Base-by-base conservation (phyloP, 1,139 yeast genomes). In the Debaryomyces sp. region DNA sequence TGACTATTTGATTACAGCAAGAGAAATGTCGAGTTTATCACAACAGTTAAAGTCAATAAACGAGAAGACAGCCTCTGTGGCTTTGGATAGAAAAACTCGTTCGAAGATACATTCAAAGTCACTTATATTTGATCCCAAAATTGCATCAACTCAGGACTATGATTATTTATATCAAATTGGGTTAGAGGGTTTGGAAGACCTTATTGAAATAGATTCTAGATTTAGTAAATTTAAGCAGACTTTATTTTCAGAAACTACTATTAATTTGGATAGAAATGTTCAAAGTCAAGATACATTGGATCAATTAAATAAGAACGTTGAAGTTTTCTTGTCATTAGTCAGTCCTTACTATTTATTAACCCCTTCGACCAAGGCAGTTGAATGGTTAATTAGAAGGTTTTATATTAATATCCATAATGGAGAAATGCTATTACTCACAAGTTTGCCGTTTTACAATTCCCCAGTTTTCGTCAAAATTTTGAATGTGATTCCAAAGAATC, bases 311-410 rank as follows among this genome's bases (percentile, higher is more conserved):
- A 78, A 77, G 50, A 91, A 94, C 35, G 81, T 94, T 46, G 81
- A 82, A 51, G 85, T 86, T 15, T 94, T 89, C 61, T 71, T 94
- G 53, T 77, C 85, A 46, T 74, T 92, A 55, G 74, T 85, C n/a
- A 87, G 96, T 2, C 89, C 90, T 3, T 79, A 82, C 60, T 84
- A 94, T 77, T 80, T 82, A 53, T 72, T 91, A 46, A 79, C 84
- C 27, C 89, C 96, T 13, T 81, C 97, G 2, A 65, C 90, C 45
- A 86, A 85, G 60, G 95, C 97, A 9, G 76, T 90, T 10, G 99
- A 94, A 71, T 94, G 99, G 99, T 81, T 94, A 35, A 86, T 94
- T 23, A 86, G 99, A 71, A 80, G 98, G 59, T 95, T 92, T 66
- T 90, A 89, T 64, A 83, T 89, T 56, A 94, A 94, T 63, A 77